Percentiles rank a stretch among this genome's conserved stretches.
phyloP scores from a whole-genome alignment of 2,329 filamentous ascomycete species.

The Fusarium subtropicale region DNA sequence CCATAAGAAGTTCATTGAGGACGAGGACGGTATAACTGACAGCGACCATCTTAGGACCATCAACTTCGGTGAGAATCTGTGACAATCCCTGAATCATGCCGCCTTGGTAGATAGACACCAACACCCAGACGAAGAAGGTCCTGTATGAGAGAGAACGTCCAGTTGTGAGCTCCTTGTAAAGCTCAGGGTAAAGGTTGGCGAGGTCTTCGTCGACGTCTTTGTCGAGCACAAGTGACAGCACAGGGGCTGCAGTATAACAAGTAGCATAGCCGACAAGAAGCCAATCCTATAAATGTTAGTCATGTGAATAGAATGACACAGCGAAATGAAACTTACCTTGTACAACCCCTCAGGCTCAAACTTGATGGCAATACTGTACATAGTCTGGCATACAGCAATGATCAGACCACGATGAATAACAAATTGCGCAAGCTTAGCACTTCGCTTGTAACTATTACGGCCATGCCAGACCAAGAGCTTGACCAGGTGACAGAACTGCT shows the following conservation, averaged over 20 bases:
- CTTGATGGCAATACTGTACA: constrained; percentile 92
- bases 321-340: constrained; percentile 61
- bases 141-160: constrained; percentile 89
- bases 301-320: neutral
- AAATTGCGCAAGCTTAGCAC: constrained; percentile 95
- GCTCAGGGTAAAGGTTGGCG: constrained; percentile 93
- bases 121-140: constrained; percentile 97
- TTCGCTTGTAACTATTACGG: constrained; percentile 95
- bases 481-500: constrained; percentile 93
- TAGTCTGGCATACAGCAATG: constrained; percentile 94
- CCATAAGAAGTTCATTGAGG: constrained; percentile 96
- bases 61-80: constrained; percentile 85
- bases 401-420: constrained; percentile 98
- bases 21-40: constrained; percentile 93
- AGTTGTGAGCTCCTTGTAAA: constrained; percentile 96
- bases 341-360: constrained; percentile 97
- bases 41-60: constrained; percentile 81
- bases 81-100: constrained; percentile 94
- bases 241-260: constrained; percentile 91
- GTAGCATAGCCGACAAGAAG: constrained; percentile 96
- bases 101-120: constrained; percentile 95
- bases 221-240: constrained; percentile 93
- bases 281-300: constrained; percentile 74
- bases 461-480: constrained; percentile 99
- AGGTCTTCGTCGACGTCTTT: constrained; percentile 94